Evolutionary conservation across 768 basidiomycete species (phyloP), one percentile per base, ranked within the genome.

Genomic region (Lactarius hatsudake): DNA sequence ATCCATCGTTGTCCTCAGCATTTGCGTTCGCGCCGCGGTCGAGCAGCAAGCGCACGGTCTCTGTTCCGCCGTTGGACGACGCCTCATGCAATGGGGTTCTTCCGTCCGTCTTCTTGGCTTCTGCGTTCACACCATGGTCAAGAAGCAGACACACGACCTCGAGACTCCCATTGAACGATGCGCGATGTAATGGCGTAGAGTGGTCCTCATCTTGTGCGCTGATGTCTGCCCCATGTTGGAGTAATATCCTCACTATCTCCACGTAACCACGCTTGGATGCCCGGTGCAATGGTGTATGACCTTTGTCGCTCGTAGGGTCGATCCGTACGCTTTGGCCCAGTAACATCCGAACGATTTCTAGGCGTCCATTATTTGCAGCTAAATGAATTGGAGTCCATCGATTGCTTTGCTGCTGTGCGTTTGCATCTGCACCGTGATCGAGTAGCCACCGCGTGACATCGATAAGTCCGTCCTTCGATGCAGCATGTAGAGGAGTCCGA

Each of bases 401-500:
- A 30, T 34, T n/a, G n/a, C n/a, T 1, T 8, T 8, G 1, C 9
- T 34, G 1, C 9, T 34, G 32, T 0, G 1, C 8, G 1, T 34
- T 34, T 34, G 32, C 32, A 34, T 34, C 32, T 34, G 32, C 32
- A 1, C 32, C 32, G 1, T 9, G 32, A 8, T 34, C 32, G 32
- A 34, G 32, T 34, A 34, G 1, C 32, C 32, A 34, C 32, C 32
- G 1, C 32, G 1, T 1, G 32, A 34, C 32, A 1, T 34, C 32
- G 8, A 34, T 34, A 34, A 0, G 8, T 34, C 32, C 9, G 1
- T 34, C 9, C 1, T 3, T 9, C 32, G 8, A 34, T 34, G 32
- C 32, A 34, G 8, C 1, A 0, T 1, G 9, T 34, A 34, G 8
- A 9, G 32, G 32, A 9, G 32, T 34, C 5, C 8, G 8, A 7